Evolutionary conservation across 805 yeast species (phyloP).

Genomic region (Candida anglica): DNA sequence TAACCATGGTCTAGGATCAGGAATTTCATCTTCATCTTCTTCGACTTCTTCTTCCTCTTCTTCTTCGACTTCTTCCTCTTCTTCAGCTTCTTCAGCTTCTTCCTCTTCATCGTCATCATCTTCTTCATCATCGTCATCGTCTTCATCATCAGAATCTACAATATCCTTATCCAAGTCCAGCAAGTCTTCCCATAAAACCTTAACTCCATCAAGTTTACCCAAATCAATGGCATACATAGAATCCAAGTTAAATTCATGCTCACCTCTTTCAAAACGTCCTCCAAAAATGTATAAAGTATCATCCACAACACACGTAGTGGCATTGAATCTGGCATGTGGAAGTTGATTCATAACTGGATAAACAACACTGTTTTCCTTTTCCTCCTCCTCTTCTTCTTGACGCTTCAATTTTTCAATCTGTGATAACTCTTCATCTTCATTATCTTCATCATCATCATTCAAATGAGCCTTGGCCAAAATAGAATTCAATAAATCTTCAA

Average conservation of each 20-base stretch:
- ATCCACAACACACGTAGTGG: slow-evolving; percentile 78
- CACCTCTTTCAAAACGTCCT: slow-evolving; percentile 88
- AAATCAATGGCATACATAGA: slow-evolving; percentile 83
- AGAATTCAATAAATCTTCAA: slow-evolving; percentile 75
- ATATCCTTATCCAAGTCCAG: slow-evolving; percentile 49
- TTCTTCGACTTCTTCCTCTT: slow-evolving; percentile 59
- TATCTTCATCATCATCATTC: slow-evolving; percentile 49
- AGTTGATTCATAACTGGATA: slow-evolving; percentile 56
- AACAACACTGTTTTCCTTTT: slow-evolving; percentile 36
- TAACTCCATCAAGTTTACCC: slow-evolving; percentile 82
- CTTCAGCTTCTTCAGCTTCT: slow-evolving; percentile 42
- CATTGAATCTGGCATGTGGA: slow-evolving; percentile 89
- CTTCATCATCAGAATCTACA: slow-evolving; percentile 63
- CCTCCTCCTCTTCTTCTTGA: slow-evolving; percentile 38
- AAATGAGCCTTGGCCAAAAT: slow-evolving; percentile 72
- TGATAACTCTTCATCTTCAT: slow-evolving; percentile 26
- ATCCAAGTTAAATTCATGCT: slow-evolving; percentile 78
- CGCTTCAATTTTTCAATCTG: slow-evolving; percentile 32
- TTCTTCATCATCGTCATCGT: slow-evolving; percentile 42
- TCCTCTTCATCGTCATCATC: slow-evolving; percentile 64
- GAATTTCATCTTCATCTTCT: slow-evolving; percentile 64
- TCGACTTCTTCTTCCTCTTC: slow-evolving; percentile 63
- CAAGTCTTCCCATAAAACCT: slow-evolving; percentile 86
- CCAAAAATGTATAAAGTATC: slow-evolving; percentile 83
- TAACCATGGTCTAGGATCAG: slow-evolving; percentile 93